Evolutionary conservation across 805 yeast genomes (phyloP), one percentile per base, ranked within the genome.

Genomic region (Yarrowia sp.): DNA sequence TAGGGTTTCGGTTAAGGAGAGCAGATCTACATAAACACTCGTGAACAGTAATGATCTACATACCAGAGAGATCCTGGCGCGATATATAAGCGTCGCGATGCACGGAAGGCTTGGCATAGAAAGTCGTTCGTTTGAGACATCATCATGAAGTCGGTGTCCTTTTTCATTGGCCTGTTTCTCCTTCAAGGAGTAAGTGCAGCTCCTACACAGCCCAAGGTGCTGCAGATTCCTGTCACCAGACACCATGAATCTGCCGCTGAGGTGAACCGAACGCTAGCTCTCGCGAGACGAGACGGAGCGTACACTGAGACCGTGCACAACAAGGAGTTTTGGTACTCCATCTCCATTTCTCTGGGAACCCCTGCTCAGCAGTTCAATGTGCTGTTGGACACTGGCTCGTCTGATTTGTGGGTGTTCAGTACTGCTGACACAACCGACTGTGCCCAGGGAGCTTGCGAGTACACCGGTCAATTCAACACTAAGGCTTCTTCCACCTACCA

Each of bases 361-460:
- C 83, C 87, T 1, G 74, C 80, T 0, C 89, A 88, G 73, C 75
- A 79, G 10, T 79, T 89, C 8, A 80, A 79, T 3, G 85, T 88
- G 11, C 76, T 87, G 43, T 74, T 89, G 15, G 93, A 89, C 73
- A 89, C 92, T 1, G 93, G 92, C 0, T 87, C 91, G 0, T 83
- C 89, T 0, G 92, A 89, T 74, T 75, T 88, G 53, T 87, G 90
- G 89, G 84, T 87, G 35, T 78, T 69, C 35, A 66, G 69, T 2
- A 14, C 43, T 1, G 14, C 14, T 0, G 63, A 56, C 26, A 15
- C 46, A 0, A 26, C 16, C 10, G 63, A 56, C 26, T 56, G 63
- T n/a, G 63, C 11, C 2, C n/a, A 42, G 12, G 63, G 63, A 41
- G 22, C 19, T 2, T 56, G 63, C 48, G 10, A 22, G 8, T 45